These are phyloP conservation scores for Lyophyllum shimeji DNA, from an alignment of 768 basidiomycete species.

Conservation along the genomic window DNA sequence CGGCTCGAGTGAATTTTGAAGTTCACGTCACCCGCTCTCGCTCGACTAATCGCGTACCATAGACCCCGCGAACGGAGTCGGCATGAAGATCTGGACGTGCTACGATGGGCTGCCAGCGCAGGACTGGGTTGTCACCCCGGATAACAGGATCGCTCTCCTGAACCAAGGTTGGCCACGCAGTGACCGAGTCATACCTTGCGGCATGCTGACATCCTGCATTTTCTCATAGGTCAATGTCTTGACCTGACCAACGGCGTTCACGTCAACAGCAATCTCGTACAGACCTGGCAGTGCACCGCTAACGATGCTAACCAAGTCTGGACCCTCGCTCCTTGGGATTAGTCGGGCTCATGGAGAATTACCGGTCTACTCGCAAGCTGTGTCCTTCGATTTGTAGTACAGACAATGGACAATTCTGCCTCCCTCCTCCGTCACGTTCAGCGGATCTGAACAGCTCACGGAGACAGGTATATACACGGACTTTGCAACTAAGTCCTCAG, in stretches of 20 bases:
- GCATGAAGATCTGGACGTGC: constrained; percentile 37
- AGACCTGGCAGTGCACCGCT: constrained; percentile 18
- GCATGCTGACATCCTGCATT: background rate
- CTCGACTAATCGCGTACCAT: background rate
- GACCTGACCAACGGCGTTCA: constrained; percentile 17
- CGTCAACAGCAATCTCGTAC: constrained; percentile 12
- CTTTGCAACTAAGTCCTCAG: too few relatives aligned
- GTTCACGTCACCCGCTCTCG: background rate
- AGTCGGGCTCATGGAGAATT: too few relatives aligned
- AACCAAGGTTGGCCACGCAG: constrained; percentile 13
- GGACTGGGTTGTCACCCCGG: constrained; percentile 30
- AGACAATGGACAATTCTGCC: too few relatives aligned
- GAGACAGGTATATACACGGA: too few relatives aligned
- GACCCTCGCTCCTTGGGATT: background rate
- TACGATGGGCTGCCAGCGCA: constrained; percentile 30
- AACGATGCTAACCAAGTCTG: constrained; percentile 17
- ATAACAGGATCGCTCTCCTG: constrained; percentile 25
- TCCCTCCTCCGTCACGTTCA: too few relatives aligned
- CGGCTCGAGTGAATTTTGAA: constrained; percentile 25
- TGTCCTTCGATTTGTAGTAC: too few relatives aligned
- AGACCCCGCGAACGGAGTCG: constrained; percentile 29
- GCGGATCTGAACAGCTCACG: too few relatives aligned
- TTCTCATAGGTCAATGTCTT: constrained; percentile 14
- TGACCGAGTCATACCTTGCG: too few relatives aligned
- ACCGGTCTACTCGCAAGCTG: too few relatives aligned